Evolutionary conservation across 176 grass and related monocot species (phyloP), one percentile per base, ranked within the genome.

Genomic region (Aegilops speltoides): DNA sequence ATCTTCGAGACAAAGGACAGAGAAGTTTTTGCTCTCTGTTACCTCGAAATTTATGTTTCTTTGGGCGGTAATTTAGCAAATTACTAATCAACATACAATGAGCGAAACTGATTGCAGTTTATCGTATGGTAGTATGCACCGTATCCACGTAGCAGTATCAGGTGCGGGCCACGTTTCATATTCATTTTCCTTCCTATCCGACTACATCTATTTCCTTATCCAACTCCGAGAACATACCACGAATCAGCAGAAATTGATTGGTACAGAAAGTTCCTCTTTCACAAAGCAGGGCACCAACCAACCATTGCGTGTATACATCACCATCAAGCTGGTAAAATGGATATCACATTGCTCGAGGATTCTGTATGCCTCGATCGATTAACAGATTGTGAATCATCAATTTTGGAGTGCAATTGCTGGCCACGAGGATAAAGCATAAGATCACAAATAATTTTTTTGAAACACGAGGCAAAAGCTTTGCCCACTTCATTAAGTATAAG

Each of bases 191-290:
- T 22, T 76, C 61, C 36, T 85, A 81, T 85, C 88, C 83, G 23
- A 10, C 19, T 45, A 34, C 34, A 59, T 59, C 56, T 22, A 57
- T 59, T 74, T 77, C 32, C 23, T 68, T 89, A 81, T 85, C 88
- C 77, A 41, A 6, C 13, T 45, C 34, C 36, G 76, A 61, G 74
- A 34, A 63, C 8, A 85, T 24, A 37, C 16, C 24, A 34, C 68
- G 56, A 68, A 85, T 80, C 59, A 33, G 19, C 17, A 46, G 7
- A 80, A 68, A 67, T 67, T 24, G 77, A 85, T 77, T 4, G 4
- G 45, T 32, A 33, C 13, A 50, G 17, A 4, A 54, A 76, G 41
- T 45, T 68, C 1, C 54, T 64, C 40, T 64, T 76, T 84, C 60
- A 25, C 0, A 45, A 81, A 84, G 32, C 13, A 10, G 19, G 72